Conservation (phyloP, 495 filamentous ascomycete genomes). For the Filosporella fistucella region DNA sequence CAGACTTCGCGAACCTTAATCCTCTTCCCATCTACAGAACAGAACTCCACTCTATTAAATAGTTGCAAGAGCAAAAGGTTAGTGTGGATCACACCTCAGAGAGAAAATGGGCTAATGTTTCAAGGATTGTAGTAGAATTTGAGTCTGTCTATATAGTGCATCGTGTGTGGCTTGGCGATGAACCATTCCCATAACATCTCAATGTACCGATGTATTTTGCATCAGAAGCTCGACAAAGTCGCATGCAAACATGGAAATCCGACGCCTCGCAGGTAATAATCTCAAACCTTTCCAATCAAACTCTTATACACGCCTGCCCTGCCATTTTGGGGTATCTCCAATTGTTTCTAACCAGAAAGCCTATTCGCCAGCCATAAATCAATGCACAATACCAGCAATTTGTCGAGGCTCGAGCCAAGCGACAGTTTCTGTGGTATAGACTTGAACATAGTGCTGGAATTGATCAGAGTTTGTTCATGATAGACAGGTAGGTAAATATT, state of each 20-base stretch:
- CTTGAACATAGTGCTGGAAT: neutral
- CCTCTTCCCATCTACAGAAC: too few relatives aligned
- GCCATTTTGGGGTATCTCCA: slow-evolving; percentile 1
- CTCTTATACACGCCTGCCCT: neutral
- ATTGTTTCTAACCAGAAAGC: slow-evolving; percentile 1
- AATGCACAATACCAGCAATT: neutral
- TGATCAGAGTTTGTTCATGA: neutral
- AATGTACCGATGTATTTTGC: neutral
- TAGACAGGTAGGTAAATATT: neutral
- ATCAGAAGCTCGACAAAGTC: neutral
- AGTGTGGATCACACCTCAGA: neutral
- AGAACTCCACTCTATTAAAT: too few relatives aligned
- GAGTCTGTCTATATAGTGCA: too few relatives aligned
- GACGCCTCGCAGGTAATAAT: neutral
- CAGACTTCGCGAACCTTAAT: too few relatives aligned
- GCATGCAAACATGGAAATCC: neutral
- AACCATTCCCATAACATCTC: neutral
- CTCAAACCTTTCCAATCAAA: neutral
- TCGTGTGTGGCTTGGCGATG: neutral
- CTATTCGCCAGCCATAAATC: neutral
- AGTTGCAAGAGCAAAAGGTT: neutral
- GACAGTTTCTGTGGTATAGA: slow-evolving; percentile 1
- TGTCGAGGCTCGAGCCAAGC: neutral
- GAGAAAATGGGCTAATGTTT: neutral
- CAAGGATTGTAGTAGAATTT: neutral